Base-by-base conservation (phyloP, 768 basidiomycete species). In the Galerina sulciceps region DNA sequence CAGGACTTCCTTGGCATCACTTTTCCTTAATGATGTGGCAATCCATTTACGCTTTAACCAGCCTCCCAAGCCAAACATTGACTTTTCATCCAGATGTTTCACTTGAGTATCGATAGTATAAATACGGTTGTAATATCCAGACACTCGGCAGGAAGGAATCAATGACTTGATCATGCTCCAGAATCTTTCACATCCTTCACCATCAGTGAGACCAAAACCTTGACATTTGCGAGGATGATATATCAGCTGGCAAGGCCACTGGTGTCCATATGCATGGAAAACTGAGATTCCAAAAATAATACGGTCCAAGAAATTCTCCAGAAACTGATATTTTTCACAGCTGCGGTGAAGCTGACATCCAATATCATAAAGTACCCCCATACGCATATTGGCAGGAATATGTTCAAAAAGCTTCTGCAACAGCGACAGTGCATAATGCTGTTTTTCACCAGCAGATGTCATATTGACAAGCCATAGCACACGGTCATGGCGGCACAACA, bases 261-360 rank as follows among this genome's bases (percentile, higher is more conserved):
- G 69, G 50, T 79, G 78, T 1, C 76, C 73, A 55, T 73, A 78
- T 0, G 73, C 73, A 67, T 79, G 78, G 60, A 79, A 75, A 1
- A 75, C 73, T 0, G 74, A 69, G 1, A 73, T 70, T 3, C 65
- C 70, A 45, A 71, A 77, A 1, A 47, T 17, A 5, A 78, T 48
- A 0, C 70, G 62, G 6, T 56, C 15, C 3, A 69, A 42, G 20
- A 69, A 60, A 1, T 66, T 54, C 0, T 55, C 43, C 1, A 74
- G 41, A 54, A 75, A 73, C 6, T 63, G 63, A 61, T 65, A 70
- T 48, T 67, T 70, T 4, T 57, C 40, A 22, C 65, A 69, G 36
- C 66, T 68, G 10, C 67, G 62, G 4, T 75, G 57, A 1, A 77
- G 46, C 14, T 70, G 67, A 56, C 78, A 81, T 0, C 67, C 74